phyloP scores from a whole-genome alignment of 2,329 filamentous ascomycete species.

The Colletotrichum sp. region DNA sequence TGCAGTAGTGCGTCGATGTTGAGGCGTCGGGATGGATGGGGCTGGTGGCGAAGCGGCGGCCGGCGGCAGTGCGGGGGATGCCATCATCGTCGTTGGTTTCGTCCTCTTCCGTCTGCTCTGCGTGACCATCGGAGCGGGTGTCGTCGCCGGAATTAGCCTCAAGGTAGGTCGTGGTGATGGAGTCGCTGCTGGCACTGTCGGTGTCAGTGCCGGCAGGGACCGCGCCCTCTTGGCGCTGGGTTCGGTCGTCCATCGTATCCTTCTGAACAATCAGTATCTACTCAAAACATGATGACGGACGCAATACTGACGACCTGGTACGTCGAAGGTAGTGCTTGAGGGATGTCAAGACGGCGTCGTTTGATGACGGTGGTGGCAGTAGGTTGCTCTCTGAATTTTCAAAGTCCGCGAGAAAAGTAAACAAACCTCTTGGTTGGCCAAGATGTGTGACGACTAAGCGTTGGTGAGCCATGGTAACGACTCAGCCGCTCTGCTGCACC shows the following conservation, averaged over 20 bases:
- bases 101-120: not conserved
- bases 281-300: not conserved
- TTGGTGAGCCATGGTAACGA: not conserved
- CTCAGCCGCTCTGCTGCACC: not conserved
- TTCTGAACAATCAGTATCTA: not conserved
- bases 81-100: too few species aligned
- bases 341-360: accelerated
- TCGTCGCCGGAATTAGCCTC: not conserved
- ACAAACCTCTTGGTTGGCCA: not conserved
- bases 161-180: not conserved
- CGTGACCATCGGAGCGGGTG: not conserved
- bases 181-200: not conserved
- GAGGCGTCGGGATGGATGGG: not conserved
- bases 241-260: not conserved
- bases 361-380: not conserved
- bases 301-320: not conserved
- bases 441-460: not conserved
- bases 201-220: not conserved
- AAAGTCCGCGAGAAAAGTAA: not conserved
- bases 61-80: not conserved
- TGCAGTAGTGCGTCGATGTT: not conserved
- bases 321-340: not conserved
- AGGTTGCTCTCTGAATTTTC: not conserved
- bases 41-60: not conserved
- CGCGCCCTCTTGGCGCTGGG: not conserved